phyloP scores from a whole-genome alignment of 2,329 filamentous ascomycete species.

The Xylariaceae sp. region DNA sequence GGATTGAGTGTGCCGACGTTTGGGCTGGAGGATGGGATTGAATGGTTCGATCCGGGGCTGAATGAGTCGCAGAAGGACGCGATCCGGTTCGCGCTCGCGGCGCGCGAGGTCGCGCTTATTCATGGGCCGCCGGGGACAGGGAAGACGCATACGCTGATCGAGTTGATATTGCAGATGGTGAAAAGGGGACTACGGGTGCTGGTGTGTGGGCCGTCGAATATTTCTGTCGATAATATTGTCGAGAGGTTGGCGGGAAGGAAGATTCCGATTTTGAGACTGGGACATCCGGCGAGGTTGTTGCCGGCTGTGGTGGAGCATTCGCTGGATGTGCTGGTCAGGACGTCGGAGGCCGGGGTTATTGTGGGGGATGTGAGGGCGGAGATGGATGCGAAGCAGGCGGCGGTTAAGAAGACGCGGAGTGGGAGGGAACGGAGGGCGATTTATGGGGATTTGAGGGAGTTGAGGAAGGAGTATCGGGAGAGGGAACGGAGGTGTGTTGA shows the following conservation, averaged over 20 bases:
- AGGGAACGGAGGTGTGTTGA: constrained; percentile 77
- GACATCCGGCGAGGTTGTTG: constrained; percentile 85
- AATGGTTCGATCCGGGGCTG: constrained; percentile 57
- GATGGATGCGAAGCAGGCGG: constrained; percentile 87
- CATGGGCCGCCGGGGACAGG: constrained; percentile 95
- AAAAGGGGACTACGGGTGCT: constrained; percentile 68
- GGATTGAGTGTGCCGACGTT: constrained; percentile 37
- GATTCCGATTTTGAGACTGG: constrained; percentile 80
- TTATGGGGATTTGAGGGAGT: constrained; percentile 76
- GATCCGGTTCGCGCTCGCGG: constrained; percentile 76
- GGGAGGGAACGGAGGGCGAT: constrained; percentile 74
- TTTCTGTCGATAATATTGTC: constrained; percentile 97
- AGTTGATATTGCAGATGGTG: constrained; percentile 87
- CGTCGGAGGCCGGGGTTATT: constrained; percentile 82
- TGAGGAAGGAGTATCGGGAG: constrained; percentile 83
- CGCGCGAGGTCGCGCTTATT: constrained; percentile 78
- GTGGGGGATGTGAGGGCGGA: constrained; percentile 86
- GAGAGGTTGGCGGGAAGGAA: constrained; percentile 69
- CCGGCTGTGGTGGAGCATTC: constrained; percentile 86
- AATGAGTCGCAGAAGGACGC: constrained; percentile 65
- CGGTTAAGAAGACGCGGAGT: constrained; percentile 78
- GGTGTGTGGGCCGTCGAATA: constrained; percentile 95
- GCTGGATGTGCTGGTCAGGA: constrained; percentile 76
- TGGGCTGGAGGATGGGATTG: constrained; percentile 28
- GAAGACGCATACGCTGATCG: constrained; percentile 94